A percentile compares a stretch with the other conserved stretches of the same genome.
phyloP scores from a whole-genome alignment of 108 stramenopile species.

The Asterionellopsis glacialis region DNA sequence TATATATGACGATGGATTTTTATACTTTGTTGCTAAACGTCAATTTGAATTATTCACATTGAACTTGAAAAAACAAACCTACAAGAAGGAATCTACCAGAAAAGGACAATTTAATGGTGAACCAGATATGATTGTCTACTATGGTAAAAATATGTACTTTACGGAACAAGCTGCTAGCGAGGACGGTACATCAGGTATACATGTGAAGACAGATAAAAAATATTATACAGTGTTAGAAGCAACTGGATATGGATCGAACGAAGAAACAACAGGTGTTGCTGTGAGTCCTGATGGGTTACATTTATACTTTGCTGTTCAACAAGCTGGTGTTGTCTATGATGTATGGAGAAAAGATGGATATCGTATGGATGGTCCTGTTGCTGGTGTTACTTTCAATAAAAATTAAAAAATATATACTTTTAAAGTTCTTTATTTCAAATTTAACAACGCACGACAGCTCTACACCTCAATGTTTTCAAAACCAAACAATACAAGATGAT shows the following conservation, averaged over 20 bases:
- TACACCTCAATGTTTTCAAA: no score
- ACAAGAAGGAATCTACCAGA: slow-evolving; percentile 11
- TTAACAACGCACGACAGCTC: no score
- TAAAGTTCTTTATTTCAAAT: no score
- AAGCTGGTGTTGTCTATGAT: slow-evolving; percentile 29
- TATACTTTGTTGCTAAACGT: slow-evolving; percentile 29
- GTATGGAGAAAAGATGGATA: slow-evolving; percentile 43
- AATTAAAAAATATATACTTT: no score
- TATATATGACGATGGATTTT: slow-evolving; percentile 10
- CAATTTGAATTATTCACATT: slow-evolving; percentile 20
- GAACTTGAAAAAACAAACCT: slow-evolving; percentile 21
- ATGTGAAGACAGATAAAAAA: slow-evolving; percentile 25
- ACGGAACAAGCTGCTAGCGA: slow-evolving; percentile 38
- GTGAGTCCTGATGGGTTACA: slow-evolving; percentile 43
- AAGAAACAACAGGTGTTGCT: slow-evolving; percentile 49
- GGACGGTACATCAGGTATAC: slow-evolving; percentile 20
- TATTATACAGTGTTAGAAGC: slow-evolving; percentile 33
- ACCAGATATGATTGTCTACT: slow-evolving; percentile 18
- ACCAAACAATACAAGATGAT: no score
- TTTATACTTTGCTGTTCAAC: slow-evolving; percentile 55
- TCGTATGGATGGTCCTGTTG: slow-evolving; percentile 13
- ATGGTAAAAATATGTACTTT: slow-evolving; percentile 37
- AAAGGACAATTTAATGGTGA: slow-evolving; percentile 22
- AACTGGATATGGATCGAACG: slow-evolving; percentile 6
- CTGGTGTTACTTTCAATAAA: no score